Percentiles rank a stretch among this genome's conserved stretches.
These are phyloP conservation scores for Trichoderma breve DNA, from an alignment of 2,329 filamentous ascomycete species.

Conservation along the genomic window DNA sequence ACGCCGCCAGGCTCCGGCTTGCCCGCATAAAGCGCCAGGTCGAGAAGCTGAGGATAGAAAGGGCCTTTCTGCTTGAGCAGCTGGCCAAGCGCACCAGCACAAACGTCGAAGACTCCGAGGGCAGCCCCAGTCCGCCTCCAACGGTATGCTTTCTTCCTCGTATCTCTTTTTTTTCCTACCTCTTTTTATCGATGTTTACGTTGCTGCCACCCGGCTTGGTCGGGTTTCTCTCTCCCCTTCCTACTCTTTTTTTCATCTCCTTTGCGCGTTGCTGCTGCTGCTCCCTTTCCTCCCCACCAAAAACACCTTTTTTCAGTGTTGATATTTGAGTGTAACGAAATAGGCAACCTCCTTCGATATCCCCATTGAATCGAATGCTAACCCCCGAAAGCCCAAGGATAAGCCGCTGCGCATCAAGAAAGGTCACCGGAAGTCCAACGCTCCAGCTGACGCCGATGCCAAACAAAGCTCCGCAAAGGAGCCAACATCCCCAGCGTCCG, in stretches of 20 bases:
- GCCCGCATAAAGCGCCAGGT: slow-evolving; percentile 78
- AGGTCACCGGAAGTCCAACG: slow-evolving; percentile 62
- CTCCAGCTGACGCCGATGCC: slow-evolving; percentile 44
- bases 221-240: slow-evolving; percentile 9
- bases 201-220: neutral
- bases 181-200: neutral
- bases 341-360: slow-evolving; percentile 34
- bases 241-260: neutral
- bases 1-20: slow-evolving; percentile 75
- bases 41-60: slow-evolving; percentile 86
- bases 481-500: slow-evolving; percentile 49
- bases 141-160: slow-evolving; percentile 53
- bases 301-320: slow-evolving; percentile 29
- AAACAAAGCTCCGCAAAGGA: slow-evolving; percentile 47
- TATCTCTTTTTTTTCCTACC: neutral
- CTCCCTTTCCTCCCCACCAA: slow-evolving; percentile 15
- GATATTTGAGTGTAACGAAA: slow-evolving; percentile 35
- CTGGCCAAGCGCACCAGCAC: slow-evolving; percentile 71
- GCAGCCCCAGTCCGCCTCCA: slow-evolving; percentile 74
- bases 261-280: neutral
- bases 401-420: slow-evolving; percentile 75
- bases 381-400: slow-evolving; percentile 63
- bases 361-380: slow-evolving; percentile 36
- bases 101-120: slow-evolving; percentile 75
- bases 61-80: slow-evolving; percentile 72